phyloP scores from a whole-genome alignment of 257 asterid species.

The Nicotiana tomentosiformis region DNA sequence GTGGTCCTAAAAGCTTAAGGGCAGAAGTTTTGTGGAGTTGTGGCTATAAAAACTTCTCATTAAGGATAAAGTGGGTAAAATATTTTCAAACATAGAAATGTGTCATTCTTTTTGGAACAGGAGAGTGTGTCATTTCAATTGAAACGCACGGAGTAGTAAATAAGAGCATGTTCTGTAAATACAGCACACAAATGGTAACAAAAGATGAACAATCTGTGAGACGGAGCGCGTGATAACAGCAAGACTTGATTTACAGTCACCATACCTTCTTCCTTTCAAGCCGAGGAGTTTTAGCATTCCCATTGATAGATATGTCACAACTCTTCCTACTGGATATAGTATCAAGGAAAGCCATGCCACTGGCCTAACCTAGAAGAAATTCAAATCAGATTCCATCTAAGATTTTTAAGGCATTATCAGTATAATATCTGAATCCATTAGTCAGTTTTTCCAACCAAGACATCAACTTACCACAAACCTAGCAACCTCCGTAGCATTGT shows the following conservation, averaged over 20 bases:
- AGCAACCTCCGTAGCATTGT: conserved; percentile 95
- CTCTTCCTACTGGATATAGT: conserved; percentile 94
- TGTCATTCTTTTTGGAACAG: too few species aligned
- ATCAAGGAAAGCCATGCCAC: conserved; percentile 98
- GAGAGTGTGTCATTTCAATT: too few species aligned
- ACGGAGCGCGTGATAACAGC: not conserved
- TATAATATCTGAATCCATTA: not conserved
- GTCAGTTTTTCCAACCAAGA: conserved; percentile 10
- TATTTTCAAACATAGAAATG: too few species aligned
- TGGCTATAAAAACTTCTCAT: too few species aligned
- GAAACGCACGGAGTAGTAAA: not conserved
- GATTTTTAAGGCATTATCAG: conserved; percentile 8
- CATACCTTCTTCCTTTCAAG: conserved; percentile 87
- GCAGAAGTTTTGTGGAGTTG: too few species aligned
- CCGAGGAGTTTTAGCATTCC: conserved; percentile 97
- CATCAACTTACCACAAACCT: conserved; percentile 87
- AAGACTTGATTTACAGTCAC: not conserved
- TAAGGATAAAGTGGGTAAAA: too few species aligned
- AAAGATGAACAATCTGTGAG: not conserved
- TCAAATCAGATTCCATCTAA: conserved; percentile 25
- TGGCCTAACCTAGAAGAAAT: conserved; percentile 85
- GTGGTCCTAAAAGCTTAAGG: too few species aligned
- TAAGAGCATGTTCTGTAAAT: not conserved
- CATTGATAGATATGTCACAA: conserved; percentile 92
- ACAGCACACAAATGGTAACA: not conserved